phyloP scores from a whole-genome alignment of 805 yeast species.

The Ogataea philodendri region DNA sequence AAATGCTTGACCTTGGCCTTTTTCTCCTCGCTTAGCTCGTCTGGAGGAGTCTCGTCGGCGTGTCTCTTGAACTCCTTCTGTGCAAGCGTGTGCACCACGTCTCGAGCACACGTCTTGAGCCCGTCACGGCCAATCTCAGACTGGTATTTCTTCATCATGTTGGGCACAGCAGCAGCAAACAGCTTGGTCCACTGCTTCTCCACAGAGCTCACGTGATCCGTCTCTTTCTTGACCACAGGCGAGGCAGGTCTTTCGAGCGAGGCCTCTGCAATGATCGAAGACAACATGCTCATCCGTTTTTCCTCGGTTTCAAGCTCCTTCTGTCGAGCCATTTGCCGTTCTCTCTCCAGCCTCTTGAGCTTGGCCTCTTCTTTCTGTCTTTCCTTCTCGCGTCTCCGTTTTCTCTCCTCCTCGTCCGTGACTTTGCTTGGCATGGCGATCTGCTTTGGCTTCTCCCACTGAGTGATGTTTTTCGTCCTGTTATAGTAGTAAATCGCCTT shows the following conservation, averaged over 20 bases:
- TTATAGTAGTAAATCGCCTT: constrained; percentile 55
- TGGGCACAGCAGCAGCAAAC: constrained; percentile 79
- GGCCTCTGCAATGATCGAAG: constrained; percentile 32
- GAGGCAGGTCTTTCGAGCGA: constrained; percentile 31
- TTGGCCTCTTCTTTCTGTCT: constrained; percentile 33
- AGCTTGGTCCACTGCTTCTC: constrained; percentile 40
- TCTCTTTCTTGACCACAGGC: constrained; percentile 30
- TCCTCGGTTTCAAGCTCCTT: constrained; percentile 29
- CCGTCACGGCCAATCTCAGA: constrained; percentile 67
- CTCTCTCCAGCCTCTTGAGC: constrained; percentile 33
- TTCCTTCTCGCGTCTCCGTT: constrained; percentile 14
- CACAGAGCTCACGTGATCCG: background rate
- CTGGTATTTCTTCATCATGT: constrained; percentile 65
- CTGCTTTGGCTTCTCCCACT: constrained; percentile 59
- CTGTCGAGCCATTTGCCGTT: constrained; percentile 33
- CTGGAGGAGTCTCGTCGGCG: constrained; percentile 43
- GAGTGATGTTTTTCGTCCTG: constrained; percentile 43
- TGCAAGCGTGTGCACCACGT: constrained; percentile 64
- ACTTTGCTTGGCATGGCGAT: constrained; percentile 20
- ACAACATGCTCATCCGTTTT: constrained; percentile 24
- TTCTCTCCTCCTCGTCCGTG: constrained; percentile 24
- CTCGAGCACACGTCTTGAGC: constrained; percentile 74
- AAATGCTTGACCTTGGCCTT: constrained; percentile 67
- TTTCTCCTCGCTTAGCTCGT: constrained; percentile 61
- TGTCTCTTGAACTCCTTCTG: constrained; percentile 63